phyloP scores from a whole-genome alignment of 352 stramenopile genomes.

The Phytophthora pseudosyringae region DNA sequence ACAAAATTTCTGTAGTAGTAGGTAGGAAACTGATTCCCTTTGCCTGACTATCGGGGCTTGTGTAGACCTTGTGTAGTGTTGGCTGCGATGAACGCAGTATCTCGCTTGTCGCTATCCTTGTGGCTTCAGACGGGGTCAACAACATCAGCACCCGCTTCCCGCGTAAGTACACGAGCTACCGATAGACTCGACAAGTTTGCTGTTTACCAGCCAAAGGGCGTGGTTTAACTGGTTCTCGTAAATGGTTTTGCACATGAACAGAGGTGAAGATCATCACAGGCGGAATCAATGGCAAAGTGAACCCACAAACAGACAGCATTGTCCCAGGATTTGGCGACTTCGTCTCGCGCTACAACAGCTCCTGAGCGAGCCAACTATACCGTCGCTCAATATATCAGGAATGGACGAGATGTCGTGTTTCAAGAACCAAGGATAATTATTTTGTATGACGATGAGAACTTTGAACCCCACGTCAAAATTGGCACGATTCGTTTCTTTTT shows the following conservation, averaged over 20 bases:
- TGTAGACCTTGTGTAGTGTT: conserved; percentile 36
- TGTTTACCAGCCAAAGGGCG: neutral
- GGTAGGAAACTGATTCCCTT: neutral
- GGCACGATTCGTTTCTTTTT: too few relatives aligned
- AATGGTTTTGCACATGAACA: conserved; percentile 17
- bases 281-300: conserved; percentile 41
- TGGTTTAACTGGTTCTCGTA: neutral
- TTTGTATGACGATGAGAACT: too few relatives aligned
- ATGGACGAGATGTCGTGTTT: too few relatives aligned
- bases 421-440: too few relatives aligned
- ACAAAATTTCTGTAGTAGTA: too few relatives aligned
- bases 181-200: too few relatives aligned
- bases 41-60: conserved; percentile 2
- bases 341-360: conserved; percentile 46
- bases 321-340: conserved; percentile 53
- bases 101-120: conserved; percentile 48
- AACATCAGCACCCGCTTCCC: conserved; percentile 43
- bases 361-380: neutral
- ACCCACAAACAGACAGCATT: conserved; percentile 31
- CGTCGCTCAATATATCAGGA: neutral
- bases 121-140: conserved; percentile 36
- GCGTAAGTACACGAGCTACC: conserved; percentile 26
- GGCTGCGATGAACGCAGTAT: conserved; percentile 43
- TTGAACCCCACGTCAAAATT: too few relatives aligned
- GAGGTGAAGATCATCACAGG: conserved; percentile 47